phyloP scores from a whole-genome alignment of 805 yeast genomes.

The Peterozyma toletana region DNA sequence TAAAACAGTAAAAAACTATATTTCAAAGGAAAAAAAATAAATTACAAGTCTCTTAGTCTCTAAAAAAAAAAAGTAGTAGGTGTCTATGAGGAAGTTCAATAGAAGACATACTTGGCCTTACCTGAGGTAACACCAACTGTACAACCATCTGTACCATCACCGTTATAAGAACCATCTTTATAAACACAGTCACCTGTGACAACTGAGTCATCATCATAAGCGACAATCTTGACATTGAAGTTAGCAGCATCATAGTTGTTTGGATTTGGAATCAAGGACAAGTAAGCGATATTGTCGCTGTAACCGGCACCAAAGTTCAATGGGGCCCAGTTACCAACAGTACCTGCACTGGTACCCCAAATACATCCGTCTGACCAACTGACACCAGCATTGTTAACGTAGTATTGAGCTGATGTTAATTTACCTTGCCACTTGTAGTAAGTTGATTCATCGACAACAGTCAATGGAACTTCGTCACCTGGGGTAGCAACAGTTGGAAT shows the following conservation, averaged over 20 bases:
- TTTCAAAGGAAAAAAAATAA: not conserved
- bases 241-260: slow-evolving; percentile 52
- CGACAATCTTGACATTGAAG: slow-evolving; percentile 75
- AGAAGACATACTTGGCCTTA: slow-evolving; percentile 76
- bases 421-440: slow-evolving; percentile 61
- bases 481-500: slow-evolving; percentile 59
- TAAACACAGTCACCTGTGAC: slow-evolving; percentile 74
- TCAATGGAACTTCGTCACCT: slow-evolving; percentile 41
- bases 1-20: too few relatives aligned
- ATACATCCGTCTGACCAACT: slow-evolving; percentile 61
- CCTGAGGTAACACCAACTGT: slow-evolving; percentile 87
- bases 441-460: slow-evolving; percentile 52
- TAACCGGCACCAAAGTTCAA: slow-evolving; percentile 73
- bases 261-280: slow-evolving; percentile 74
- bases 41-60: not conserved
- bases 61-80: not conserved
- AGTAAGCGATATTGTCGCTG: slow-evolving; percentile 51
- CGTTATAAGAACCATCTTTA: slow-evolving; percentile 69
- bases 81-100: slow-evolving; percentile 16
- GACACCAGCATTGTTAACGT: slow-evolving; percentile 74
- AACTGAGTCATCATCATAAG: slow-evolving; percentile 50
- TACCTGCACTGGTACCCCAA: slow-evolving; percentile 57
- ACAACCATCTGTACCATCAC: slow-evolving; percentile 78
- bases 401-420: slow-evolving; percentile 64
- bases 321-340: slow-evolving; percentile 78